Evolutionary conservation across 2,329 filamentous ascomycete genomes (phyloP).

Genomic region (Xylaria sp.): DNA sequence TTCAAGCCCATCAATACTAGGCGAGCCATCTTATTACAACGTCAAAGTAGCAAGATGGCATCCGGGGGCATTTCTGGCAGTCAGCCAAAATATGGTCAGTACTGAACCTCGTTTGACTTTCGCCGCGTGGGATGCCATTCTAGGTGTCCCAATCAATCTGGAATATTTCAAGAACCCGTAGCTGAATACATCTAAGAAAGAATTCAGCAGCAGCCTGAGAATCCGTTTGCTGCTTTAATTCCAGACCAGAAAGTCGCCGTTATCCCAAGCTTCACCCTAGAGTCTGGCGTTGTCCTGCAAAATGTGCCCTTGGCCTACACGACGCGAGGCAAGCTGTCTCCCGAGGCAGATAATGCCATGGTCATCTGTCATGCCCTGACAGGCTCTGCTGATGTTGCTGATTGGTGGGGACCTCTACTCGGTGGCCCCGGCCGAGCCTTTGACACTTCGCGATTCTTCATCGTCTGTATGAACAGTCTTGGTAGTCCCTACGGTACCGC

Average conservation of each 20-base stretch:
- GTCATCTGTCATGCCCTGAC: constrained; percentile 83
- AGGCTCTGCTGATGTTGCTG: constrained; percentile 79
- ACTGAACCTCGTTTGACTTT: constrained; percentile 4
- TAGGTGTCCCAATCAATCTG: too few relatives aligned
- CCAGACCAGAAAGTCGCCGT: constrained; percentile 85
- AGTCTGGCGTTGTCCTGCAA: constrained; percentile 81
- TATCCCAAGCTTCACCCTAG: constrained; percentile 87
- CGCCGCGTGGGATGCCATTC: neutral
- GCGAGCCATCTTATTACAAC: neutral
- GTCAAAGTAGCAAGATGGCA: constrained; percentile 30
- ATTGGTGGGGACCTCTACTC: constrained; percentile 87
- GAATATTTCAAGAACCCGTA: constrained; percentile 37
- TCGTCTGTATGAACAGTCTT: constrained; percentile 83
- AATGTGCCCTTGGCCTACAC: constrained; percentile 76
- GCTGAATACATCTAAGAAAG: constrained; percentile 71
- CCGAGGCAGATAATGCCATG: constrained; percentile 67
- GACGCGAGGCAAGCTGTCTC: constrained; percentile 62
- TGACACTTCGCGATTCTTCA: constrained; percentile 80
- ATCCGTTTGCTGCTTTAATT: constrained; percentile 85
- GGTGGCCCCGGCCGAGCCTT: constrained; percentile 79
- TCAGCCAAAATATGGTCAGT: constrained; percentile 40
- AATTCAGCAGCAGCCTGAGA: constrained; percentile 76
- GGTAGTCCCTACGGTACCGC: constrained; percentile 85
- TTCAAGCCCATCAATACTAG: neutral
- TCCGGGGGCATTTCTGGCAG: constrained; percentile 21